phyloP scores from a whole-genome alignment of 371 early-diverging fungal species.

The Mortierella sp. region DNA sequence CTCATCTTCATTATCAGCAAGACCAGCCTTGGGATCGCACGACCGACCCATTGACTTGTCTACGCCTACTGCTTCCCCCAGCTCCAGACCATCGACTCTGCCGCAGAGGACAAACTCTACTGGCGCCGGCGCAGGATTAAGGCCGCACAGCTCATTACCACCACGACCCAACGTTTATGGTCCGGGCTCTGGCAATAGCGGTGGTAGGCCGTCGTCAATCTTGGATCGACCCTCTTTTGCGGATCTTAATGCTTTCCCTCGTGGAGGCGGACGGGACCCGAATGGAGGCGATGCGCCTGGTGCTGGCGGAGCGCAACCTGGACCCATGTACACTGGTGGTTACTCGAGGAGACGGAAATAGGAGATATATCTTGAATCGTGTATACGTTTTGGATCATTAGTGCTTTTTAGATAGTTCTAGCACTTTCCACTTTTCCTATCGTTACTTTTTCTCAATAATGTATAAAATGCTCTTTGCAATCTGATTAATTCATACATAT shows the following conservation, averaged over 20 bases:
- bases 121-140: background rate
- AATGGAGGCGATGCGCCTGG: background rate
- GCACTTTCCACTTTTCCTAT: no score
- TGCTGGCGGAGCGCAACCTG: constrained; percentile 12
- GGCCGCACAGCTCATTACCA: background rate
- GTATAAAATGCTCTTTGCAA: no score
- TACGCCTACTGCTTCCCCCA: background rate
- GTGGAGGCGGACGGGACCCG: constrained; percentile 19
- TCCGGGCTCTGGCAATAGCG: background rate
- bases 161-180: background rate
- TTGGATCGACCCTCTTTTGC: constrained; percentile 27
- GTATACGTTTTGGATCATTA: no score
- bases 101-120: background rate
- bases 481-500: no score
- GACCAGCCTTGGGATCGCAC: background rate
- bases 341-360: constrained; percentile 21
- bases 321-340: constrained; percentile 51
- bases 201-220: background rate
- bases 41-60: background rate
- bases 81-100: background rate
- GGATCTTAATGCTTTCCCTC: constrained; percentile 46
- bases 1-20: background rate
- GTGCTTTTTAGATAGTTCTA: no score
- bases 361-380: background rate
- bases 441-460: no score